phyloP scores from a whole-genome alignment of 2,329 filamentous ascomycete genomes.

The Ampelomyces quisqualis region DNA sequence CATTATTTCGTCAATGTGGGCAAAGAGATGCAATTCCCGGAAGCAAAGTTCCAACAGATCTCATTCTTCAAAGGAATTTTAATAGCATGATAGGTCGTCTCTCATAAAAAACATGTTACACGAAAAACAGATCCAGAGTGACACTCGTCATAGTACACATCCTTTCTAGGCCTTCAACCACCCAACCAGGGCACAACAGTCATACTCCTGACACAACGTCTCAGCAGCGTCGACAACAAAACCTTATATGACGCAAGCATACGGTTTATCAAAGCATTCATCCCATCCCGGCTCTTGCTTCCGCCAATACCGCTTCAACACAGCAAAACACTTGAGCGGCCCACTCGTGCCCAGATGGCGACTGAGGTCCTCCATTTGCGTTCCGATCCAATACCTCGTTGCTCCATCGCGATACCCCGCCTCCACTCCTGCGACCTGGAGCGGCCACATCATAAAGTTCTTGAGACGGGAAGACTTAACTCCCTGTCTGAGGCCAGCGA shows the following conservation, averaged over 20 bases:
- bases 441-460: slow-evolving; percentile 27
- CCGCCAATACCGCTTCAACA: slow-evolving; percentile 29
- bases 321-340: slow-evolving; percentile 23
- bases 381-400: slow-evolving; percentile 23
- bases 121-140: background rate
- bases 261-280: slow-evolving; percentile 30
- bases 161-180: background rate
- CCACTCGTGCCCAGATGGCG: slow-evolving; percentile 20
- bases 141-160: background rate
- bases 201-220: background rate
- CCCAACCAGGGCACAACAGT: background rate
- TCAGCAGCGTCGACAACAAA: background rate
- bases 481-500: slow-evolving; percentile 8
- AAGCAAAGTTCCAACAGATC: too few relatives aligned
- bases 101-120: too few relatives aligned
- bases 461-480: slow-evolving; percentile 10
- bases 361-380: slow-evolving; percentile 18
- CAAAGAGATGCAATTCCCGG: too few relatives aligned
- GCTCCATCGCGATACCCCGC: slow-evolving; percentile 20
- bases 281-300: slow-evolving; percentile 27
- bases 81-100: too few relatives aligned
- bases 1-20: too few relatives aligned
- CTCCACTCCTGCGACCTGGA: slow-evolving; percentile 32
- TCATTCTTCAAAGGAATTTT: too few relatives aligned
- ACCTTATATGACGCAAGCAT: slow-evolving; percentile 26